Evolutionary conservation across 1,284 basidiomycete species (phyloP), one percentile per base, ranked within the genome.

Genomic region (Irpex sp.): DNA sequence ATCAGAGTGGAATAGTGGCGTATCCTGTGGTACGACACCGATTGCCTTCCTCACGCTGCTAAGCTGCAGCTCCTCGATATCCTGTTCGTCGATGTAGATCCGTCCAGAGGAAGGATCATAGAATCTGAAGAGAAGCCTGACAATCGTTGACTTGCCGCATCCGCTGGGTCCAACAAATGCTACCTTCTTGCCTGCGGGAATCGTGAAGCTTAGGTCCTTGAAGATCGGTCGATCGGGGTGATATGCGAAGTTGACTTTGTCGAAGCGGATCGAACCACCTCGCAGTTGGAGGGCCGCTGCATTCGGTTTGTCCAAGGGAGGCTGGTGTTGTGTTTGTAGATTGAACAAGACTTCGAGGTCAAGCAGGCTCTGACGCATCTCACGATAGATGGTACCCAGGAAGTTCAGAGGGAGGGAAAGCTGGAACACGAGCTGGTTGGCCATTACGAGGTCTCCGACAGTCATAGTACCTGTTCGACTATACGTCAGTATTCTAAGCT

Each of bases 391-490:
- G 0, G 94, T 94, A 0, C 97, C 97, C 62, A 99, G 79, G 78
- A 99, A 99, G 79, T 98, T 98, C 66, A 99, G 85, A 1, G 97
- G 97, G 21, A 99, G 79, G 1, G 94, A 97, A 0, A 99, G 81
- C 75, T 99, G 97, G 81, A 99, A 99, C 47, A 99, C 96, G n/a
- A 99, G 85, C 74, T 98, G 97, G 76, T 99, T 99, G 70, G 97
- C 92, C 93, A 99, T 97, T 66, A 99, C 97, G 19, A 99, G 84
- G 74, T 99, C 97, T 8, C 97, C 97, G 26, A 99, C 86, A 1
- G 96, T 98, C 97, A 99, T 98, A 0, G 93, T 95, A 9, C 96
- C 96, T 94, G 65, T 21, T 13, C 1, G 15, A 4, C 7, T 47
- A 36, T 9, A 51, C 44, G 58, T 15, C 15, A 21, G 37, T 38